A percentile compares a stretch with the other conserved stretches of the same genome.
Conservation (phyloP, 352 stramenopile genomes). For the Globisporangium nunn region DNA sequence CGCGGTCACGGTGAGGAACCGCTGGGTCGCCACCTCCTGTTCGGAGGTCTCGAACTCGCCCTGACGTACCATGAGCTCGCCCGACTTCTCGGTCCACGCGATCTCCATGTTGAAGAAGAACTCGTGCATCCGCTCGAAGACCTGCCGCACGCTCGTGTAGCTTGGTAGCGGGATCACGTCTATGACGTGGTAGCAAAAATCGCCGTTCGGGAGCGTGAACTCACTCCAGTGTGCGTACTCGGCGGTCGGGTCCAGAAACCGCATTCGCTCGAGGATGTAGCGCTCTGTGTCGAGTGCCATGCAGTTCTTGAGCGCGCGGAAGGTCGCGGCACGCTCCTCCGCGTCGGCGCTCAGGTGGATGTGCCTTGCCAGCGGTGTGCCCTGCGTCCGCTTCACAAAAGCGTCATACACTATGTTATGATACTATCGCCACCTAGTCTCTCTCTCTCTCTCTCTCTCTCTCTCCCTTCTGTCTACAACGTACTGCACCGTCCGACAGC, state of each 20-base stretch:
- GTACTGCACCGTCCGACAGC: background rate
- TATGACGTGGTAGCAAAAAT: constrained; percentile 18
- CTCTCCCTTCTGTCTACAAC: background rate
- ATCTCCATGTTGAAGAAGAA: constrained; percentile 17
- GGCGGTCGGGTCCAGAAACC: constrained; percentile 18
- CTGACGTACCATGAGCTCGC: constrained; percentile 29
- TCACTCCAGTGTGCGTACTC: constrained; percentile 23
- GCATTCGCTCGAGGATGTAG: constrained; percentile 4
- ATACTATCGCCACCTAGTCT: no score
- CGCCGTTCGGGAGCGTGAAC: constrained; percentile 18
- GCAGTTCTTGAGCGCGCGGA: constrained; percentile 1
- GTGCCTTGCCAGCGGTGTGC: background rate
- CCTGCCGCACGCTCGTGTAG: constrained; percentile 1
- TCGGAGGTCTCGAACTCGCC: constrained; percentile 16
- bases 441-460: background rate
- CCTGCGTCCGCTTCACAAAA: background rate
- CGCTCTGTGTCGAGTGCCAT: constrained; percentile 3
- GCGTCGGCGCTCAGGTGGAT: constrained; percentile 1
- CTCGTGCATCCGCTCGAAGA: constrained; percentile 4
- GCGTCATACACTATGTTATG: background rate
- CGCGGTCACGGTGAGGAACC: background rate
- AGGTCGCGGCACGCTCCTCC: background rate
- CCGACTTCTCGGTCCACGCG: constrained; percentile 13
- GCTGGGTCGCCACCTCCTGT: constrained; percentile 5
- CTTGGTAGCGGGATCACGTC: constrained; percentile 13